phyloP scores from a whole-genome alignment of 495 filamentous ascomycete species.

The Corynascus novoguineensis region DNA sequence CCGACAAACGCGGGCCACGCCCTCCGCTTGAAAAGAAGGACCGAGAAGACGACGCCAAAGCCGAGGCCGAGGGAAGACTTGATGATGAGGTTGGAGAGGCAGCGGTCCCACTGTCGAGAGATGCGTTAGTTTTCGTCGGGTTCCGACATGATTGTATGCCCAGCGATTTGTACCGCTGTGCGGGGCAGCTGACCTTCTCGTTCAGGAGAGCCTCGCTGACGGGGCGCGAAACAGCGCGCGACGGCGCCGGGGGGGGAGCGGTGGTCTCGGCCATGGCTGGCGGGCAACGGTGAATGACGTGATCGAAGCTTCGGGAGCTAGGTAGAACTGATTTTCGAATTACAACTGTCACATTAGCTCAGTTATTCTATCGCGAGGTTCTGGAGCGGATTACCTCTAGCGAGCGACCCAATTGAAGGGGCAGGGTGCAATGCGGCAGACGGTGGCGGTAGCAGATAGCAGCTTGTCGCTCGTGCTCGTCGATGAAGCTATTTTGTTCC shows the following conservation, averaged over 20 bases:
- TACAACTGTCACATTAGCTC: neutral
- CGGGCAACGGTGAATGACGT: constrained; percentile 6
- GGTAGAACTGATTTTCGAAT: neutral
- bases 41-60: constrained; percentile 97
- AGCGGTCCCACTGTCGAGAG: constrained; percentile 81
- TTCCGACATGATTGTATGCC: too few relatives aligned
- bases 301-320: too few relatives aligned
- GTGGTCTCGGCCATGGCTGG: constrained; percentile 43
- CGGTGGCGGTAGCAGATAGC: neutral
- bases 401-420: constrained; percentile 13
- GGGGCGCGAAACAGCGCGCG: constrained; percentile 54
- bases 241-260: constrained; percentile 31
- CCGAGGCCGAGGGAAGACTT: constrained; percentile 88
- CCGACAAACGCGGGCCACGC: constrained; percentile 94
- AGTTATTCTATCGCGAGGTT: neutral
- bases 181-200: constrained; percentile 67
- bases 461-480: constrained; percentile 7
- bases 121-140: constrained; percentile 7
- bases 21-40: constrained; percentile 93
- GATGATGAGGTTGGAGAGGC: constrained; percentile 92
- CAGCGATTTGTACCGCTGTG: neutral
- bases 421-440: neutral
- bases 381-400: neutral
- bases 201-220: constrained; percentile 92
- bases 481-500: constrained; percentile 19